These are phyloP conservation scores for Pestalotiopsis sp. DNA, from an alignment of 2,329 filamentous ascomycete genomes.

Conservation along the genomic window DNA sequence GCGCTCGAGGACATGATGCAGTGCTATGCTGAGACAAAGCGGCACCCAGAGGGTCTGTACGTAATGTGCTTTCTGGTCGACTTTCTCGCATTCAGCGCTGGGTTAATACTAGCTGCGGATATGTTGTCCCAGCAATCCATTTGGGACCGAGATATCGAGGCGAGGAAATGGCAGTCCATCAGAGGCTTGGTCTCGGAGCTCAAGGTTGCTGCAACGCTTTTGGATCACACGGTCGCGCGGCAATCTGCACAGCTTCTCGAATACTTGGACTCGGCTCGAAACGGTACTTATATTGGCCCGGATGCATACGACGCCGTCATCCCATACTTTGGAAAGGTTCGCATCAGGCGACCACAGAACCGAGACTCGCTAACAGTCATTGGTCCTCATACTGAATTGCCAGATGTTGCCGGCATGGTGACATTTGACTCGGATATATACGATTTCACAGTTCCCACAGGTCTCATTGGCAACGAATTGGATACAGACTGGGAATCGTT, in stretches of 20 bases:
- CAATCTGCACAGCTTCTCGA: constrained; percentile 9
- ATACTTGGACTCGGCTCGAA: constrained; percentile 4
- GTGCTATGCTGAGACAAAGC: background rate
- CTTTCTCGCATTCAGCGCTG: constrained; percentile 8
- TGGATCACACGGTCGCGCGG: constrained; percentile 4
- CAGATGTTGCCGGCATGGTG: background rate
- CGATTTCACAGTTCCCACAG: background rate
- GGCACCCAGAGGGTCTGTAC: constrained; percentile 1
- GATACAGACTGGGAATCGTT: constrained; percentile 4
- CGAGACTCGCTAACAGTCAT: background rate
- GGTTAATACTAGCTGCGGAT: constrained; percentile 3
- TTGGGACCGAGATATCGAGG: background rate
- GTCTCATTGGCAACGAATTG: background rate
- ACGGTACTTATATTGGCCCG: constrained; percentile 6
- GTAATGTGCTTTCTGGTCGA: constrained; percentile 12
- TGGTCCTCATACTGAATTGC: background rate
- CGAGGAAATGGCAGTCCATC: background rate
- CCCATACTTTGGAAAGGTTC: constrained; percentile 5
- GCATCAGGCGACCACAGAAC: background rate
- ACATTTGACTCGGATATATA: constrained; percentile 4
- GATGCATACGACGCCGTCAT: constrained; percentile 8
- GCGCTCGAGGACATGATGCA: background rate
- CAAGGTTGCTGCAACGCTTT: background rate
- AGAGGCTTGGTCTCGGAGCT: background rate
- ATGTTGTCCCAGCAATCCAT: constrained; percentile 2